Conservation (phyloP, 805 yeast genomes). For the Dipodascus albidus region DNA sequence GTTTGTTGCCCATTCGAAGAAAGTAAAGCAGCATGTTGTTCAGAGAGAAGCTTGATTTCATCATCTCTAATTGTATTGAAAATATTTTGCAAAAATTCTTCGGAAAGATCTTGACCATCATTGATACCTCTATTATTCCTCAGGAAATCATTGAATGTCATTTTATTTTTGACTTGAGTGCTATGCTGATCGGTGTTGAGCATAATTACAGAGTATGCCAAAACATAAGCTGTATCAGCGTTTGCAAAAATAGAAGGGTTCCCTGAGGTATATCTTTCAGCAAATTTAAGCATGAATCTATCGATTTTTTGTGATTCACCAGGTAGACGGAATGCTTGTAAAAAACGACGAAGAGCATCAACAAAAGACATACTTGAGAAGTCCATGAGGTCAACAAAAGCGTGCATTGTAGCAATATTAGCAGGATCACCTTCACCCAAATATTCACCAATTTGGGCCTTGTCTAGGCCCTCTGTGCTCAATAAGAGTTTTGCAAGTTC, state of each 20-base stretch:
- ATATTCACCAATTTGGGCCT: constrained; percentile 78
- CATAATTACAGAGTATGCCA: constrained; percentile 86
- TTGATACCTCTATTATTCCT: constrained; percentile 86
- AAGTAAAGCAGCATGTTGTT: constrained; percentile 83
- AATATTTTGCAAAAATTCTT: constrained; percentile 55
- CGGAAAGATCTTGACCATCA: constrained; percentile 75
- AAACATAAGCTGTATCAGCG: constrained; percentile 88
- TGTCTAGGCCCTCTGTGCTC: constrained; percentile 61
- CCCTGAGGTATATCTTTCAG: constrained; percentile 79
- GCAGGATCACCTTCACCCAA: constrained; percentile 79
- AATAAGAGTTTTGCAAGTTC: constrained; percentile 69
- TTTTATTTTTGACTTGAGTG: constrained; percentile 69
- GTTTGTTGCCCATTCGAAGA: constrained; percentile 42
- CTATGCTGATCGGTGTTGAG: constrained; percentile 92
- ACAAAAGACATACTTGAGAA: constrained; percentile 61
- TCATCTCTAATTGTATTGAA: constrained; percentile 68
- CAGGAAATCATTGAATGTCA: constrained; percentile 81
- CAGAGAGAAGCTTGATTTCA: constrained; percentile 86
- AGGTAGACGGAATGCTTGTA: constrained; percentile 86
- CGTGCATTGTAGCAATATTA: constrained; percentile 79
- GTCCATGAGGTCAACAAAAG: constrained; percentile 81
- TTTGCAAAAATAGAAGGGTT: constrained; percentile 82
- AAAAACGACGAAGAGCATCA: constrained; percentile 71
- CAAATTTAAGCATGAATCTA: constrained; percentile 92
- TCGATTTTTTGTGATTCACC: constrained; percentile 98